Conservation (phyloP, 163 green algal species). For the Scenedesmus sp. region DNA sequence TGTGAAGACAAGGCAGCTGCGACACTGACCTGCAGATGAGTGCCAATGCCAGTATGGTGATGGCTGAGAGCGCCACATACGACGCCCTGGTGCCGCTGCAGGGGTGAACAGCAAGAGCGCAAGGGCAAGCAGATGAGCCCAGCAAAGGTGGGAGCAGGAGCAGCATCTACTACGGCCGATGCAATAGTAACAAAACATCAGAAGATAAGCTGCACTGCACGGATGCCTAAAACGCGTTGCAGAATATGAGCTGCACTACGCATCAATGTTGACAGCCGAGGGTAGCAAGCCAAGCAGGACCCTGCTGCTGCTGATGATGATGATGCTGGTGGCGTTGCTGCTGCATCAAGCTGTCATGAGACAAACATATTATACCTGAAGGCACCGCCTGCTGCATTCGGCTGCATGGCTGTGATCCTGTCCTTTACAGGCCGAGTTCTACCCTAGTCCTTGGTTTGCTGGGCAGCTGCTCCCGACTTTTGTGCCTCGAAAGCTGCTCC, state of each 20-base stretch:
- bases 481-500: not conserved
- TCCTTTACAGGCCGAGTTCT: not conserved
- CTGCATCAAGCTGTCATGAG: not conserved
- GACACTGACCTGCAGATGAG: conserved; percentile 27
- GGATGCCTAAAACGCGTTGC: no score
- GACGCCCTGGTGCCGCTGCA: conserved; percentile 34
- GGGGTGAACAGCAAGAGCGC: not conserved
- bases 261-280: no score
- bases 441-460: not conserved
- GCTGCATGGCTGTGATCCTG: not conserved
- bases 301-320: not conserved
- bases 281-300: not conserved
- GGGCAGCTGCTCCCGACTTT: not conserved
- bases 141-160: no score
- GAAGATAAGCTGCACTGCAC: no score
- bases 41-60: conserved; percentile 58
- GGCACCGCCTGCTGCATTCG: not conserved
- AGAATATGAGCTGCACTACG: no score
- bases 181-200: not conserved
- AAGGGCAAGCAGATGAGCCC: not conserved
- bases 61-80: conserved; percentile 54
- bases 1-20: not conserved
- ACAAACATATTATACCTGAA: not conserved
- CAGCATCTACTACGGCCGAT: not conserved
- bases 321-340: not conserved